phyloP scores from a whole-genome alignment of 208 protist species.

The Giardia muris region DNA sequence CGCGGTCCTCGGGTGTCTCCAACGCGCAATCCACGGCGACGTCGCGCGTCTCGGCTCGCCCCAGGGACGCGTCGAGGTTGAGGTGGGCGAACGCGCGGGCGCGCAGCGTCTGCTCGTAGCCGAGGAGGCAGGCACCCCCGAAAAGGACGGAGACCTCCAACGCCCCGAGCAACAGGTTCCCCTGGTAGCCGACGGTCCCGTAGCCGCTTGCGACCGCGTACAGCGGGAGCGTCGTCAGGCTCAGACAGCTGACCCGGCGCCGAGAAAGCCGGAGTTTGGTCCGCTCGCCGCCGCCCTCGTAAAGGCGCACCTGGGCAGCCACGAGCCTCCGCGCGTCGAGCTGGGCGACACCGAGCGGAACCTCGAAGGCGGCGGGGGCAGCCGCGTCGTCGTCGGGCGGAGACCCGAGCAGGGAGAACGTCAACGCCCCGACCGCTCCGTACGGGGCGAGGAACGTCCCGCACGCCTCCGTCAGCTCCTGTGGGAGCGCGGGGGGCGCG shows the following conservation, averaged over 20 bases:
- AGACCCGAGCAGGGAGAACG: background rate
- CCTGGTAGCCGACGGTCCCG: background rate
- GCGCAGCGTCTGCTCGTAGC: background rate
- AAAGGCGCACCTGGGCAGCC: background rate
- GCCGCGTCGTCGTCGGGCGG: background rate
- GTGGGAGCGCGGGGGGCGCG: background rate
- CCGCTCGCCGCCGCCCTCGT: background rate
- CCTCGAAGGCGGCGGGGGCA: background rate
- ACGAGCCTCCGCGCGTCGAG: background rate
- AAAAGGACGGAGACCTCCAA: background rate
- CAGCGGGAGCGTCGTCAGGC: background rate
- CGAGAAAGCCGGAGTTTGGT: background rate
- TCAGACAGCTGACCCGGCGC: background rate
- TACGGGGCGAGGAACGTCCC: background rate
- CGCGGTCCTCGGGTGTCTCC: background rate
- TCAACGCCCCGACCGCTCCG: background rate
- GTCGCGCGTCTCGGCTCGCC: background rate
- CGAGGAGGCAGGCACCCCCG: background rate
- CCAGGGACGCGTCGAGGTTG: background rate
- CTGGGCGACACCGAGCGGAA: background rate
- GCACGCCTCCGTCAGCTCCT: background rate
- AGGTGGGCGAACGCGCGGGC: background rate
- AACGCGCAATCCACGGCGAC: background rate
- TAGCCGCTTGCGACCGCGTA: background rate
- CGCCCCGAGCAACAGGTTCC: background rate